A percentile compares a stretch with the other conserved stretches of the same genome.
These are phyloP conservation scores for Trifolium subterraneum DNA, from an alignment of 306 rosid genomes.

Conservation along the genomic window DNA sequence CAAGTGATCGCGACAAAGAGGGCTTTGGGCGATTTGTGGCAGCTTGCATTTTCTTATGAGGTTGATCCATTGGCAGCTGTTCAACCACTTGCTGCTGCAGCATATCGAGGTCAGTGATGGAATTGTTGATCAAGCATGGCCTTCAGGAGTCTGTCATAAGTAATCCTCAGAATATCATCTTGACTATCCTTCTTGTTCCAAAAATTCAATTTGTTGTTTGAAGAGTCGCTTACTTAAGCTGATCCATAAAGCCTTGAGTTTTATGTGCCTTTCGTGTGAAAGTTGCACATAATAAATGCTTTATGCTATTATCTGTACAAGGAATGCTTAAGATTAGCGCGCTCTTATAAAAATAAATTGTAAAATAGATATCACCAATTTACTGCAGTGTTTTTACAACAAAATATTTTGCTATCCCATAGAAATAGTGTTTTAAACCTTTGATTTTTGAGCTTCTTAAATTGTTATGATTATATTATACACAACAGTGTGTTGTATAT, in stretches of 20 bases:
- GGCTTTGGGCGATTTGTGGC: conserved; percentile 77
- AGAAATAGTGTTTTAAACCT: not conserved
- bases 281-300: conserved; percentile 7
- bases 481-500: not conserved
- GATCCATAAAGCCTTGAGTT: conserved; percentile 21
- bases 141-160: conserved; percentile 26
- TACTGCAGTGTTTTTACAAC: not conserved
- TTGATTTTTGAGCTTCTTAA: not conserved
- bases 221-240: conserved; percentile 25
- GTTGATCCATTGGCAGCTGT: conserved; percentile 88
- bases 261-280: not conserved
- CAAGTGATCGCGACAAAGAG: conserved; percentile 54
- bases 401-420: not conserved
- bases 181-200: conserved; percentile 8
- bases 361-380: not conserved
- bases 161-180: conserved; percentile 18
- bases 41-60: conserved; percentile 90
- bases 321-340: conserved; percentile 10
- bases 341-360: not conserved
- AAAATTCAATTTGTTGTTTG: conserved; percentile 14
- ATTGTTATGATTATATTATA: not conserved
- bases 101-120: conserved; percentile 50
- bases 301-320: conserved; percentile 8
- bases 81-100: conserved; percentile 59
- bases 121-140: conserved; percentile 35